Evolutionary conservation across 139 green algal genomes (phyloP).

Genomic region (Haematococcus lacustris): DNA sequence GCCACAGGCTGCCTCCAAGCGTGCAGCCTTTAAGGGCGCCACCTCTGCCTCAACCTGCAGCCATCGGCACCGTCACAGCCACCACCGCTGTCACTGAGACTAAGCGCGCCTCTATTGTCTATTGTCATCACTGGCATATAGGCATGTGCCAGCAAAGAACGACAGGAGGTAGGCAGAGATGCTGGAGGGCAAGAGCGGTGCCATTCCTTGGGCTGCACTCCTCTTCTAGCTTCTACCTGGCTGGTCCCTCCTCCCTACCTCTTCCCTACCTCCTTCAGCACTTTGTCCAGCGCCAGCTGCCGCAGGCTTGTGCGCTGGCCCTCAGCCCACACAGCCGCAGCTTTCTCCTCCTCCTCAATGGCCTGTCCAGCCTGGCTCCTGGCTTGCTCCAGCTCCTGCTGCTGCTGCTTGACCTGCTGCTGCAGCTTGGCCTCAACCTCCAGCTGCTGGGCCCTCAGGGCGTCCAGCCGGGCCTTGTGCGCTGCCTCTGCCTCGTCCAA

Average conservation of each 20-base stretch:
- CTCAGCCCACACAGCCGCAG: not conserved
- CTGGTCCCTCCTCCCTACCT: slow-evolving; percentile 9
- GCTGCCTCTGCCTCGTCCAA: slow-evolving; percentile 16
- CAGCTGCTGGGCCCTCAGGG: slow-evolving; percentile 22
- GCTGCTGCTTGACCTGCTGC: slow-evolving; percentile 20
- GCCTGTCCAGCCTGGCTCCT: not conserved
- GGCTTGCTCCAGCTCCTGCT: too few relatives aligned
- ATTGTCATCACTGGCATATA: not conserved
- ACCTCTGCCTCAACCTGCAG: slow-evolving; percentile 4
- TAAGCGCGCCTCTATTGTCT: not conserved
- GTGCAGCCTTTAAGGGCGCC: not conserved
- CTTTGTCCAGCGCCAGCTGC: not conserved
- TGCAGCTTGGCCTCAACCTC: slow-evolving; percentile 23
- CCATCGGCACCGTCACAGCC: not conserved
- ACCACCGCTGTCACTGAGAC: not conserved
- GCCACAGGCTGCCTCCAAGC: slow-evolving; percentile 1
- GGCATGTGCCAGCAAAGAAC: not conserved
- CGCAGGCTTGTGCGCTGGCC: too few relatives aligned
- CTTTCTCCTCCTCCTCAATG: too few relatives aligned
- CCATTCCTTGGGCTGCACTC: not conserved
- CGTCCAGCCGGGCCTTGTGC: slow-evolving; percentile 13
- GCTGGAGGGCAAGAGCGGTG: not conserved
- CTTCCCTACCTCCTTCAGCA: not conserved
- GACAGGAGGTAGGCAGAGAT: not conserved
- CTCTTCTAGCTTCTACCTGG: not conserved